Evolutionary conservation across 1,284 basidiomycete genomes (phyloP).

Genomic region (Gomphus bonarii): DNA sequence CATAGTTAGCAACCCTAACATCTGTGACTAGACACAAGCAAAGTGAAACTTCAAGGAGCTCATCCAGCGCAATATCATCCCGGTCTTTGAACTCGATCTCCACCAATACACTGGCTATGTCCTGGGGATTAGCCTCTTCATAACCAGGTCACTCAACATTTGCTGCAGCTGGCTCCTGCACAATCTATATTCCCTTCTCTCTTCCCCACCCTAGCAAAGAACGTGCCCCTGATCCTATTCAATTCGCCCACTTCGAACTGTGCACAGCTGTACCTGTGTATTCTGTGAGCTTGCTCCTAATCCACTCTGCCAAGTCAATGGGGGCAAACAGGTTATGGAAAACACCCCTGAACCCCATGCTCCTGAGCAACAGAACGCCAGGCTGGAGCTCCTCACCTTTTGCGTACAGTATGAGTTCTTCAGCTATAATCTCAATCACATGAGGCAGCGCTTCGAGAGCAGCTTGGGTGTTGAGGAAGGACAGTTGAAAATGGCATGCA

Average conservation of each 20-base stretch:
- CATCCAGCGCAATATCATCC: slow-evolving; percentile 57
- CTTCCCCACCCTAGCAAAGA: slow-evolving; percentile 29
- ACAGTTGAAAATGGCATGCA: slow-evolving; percentile 82
- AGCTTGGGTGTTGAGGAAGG: slow-evolving; percentile 88
- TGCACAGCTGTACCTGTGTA: slow-evolving; percentile 37
- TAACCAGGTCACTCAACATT: slow-evolving; percentile 42
- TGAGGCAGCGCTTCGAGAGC: slow-evolving; percentile 79
- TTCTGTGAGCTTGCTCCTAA: slow-evolving; percentile 15
- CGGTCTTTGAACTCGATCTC: slow-evolving; percentile 59
- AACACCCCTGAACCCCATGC: slow-evolving; percentile 62
- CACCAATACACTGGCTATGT: slow-evolving; percentile 62
- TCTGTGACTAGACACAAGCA: slow-evolving; percentile 3
- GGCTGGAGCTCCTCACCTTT: slow-evolving; percentile 50
- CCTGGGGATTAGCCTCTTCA: slow-evolving; percentile 40
- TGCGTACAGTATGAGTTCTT: slow-evolving; percentile 55
- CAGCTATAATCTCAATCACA: slow-evolving; percentile 87
- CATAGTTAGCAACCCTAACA: slow-evolving; percentile 11
- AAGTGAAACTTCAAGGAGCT: slow-evolving; percentile 72
- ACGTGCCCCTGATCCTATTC: slow-evolving; percentile 46
- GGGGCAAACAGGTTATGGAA: slow-evolving; percentile 23
- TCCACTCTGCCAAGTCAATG: neutral
- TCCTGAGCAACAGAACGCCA: slow-evolving; percentile 56
- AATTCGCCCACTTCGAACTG: slow-evolving; percentile 66
- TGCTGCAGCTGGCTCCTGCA: slow-evolving; percentile 29
- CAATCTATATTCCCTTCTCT: slow-evolving; percentile 20